Base-by-base conservation (phyloP, 108 stramenopile species). In the Cyclotella choctawhatcheeana region DNA sequence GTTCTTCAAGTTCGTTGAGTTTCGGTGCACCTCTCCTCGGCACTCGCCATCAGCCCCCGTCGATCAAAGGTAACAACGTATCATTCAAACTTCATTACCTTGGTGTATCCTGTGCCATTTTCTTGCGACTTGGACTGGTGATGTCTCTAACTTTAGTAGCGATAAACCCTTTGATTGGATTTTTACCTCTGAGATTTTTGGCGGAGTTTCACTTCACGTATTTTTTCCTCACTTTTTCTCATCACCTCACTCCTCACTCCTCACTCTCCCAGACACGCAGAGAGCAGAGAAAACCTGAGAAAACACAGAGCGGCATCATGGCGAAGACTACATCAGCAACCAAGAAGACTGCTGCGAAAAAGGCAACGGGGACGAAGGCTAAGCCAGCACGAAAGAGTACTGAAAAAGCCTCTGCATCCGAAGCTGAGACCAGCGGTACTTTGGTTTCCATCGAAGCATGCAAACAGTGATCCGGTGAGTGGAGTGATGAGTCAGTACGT, bases 381-480 rank as follows among this genome's bases (percentile, higher is more conserved):
- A 74, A 69, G 30, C 55, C 55, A 27, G 54, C 53, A 10, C 12
- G 47, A 35, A 55, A 55, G 18, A 48, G 44, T 17, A 25, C 67
- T 13, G 25, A 35, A 21, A 51, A 73, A n/a, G 4, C 65, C 27
- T 31, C 51, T 5, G 44, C 81, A 30, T 13, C 59, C 52, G 60
- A 66, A 45, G 21, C 56, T 13, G 68, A 22, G 17, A 0, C 27
- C 3, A 47, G 52, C 1, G 76, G 64, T 22, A 60, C 52, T 32
- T 62, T 76, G 22, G 85, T 89, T 1, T 74, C 77, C 17, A 85
- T 93, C 44, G 91, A 93, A 73, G 91, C 91, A 5, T 90, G 91
- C 81, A 93, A 93, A 75, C 88, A 88, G 82, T 67, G 65, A 67
- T 67, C 65, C 33, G 65, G 45, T 47, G 14, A 12, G 45, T 64